Base-by-base conservation (phyloP, 2,329 filamentous ascomycete species). In the Eurotiales sp. region DNA sequence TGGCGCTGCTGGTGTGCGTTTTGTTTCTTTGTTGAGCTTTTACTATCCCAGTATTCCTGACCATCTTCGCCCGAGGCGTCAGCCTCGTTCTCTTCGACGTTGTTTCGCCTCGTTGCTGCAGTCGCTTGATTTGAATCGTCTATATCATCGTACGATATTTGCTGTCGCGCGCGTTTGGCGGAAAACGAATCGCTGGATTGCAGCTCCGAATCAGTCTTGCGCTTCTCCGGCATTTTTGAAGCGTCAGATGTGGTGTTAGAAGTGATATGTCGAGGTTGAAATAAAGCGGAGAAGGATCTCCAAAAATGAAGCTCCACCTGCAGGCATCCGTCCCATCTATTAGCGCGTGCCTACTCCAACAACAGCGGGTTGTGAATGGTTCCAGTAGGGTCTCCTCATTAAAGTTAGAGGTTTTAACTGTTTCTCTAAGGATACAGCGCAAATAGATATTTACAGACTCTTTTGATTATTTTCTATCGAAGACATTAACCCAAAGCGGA, bases 191-290 rank as follows among this genome's bases (percentile, higher is more conserved):
- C 39, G 1, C 48, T 54, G 14, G 54, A 40, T 23, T 51, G 41
- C 14, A 57, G 56, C 39, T 55, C 54, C 42, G 54, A 51, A 17
- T 61, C 50, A 22, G 57, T 50, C 54, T 67, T 68, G 54, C 68
- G 63, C 55, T 70, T 70, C 46, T 65, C 58, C 12, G 66, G 57
- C 65, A 69, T 69, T 49, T 47, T 14, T 34, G 39, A 50, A 36
- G 19, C 25, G 36, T 12, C 19, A 10, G 12, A 48, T 22, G 46
- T 15, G 25, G 23, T n/a, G 7, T 23, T 8, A 15, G 4, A 2
- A 48, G 25, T 27, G 21, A 32, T 22, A 51, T 39, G 40, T 51
- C 52, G 48, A 50, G 51, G 45, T 45, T 37, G 29, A 53, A 51
- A 49, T 37, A 15, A 21, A 15, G n/a, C 34, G 4, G 34, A 37